A percentile compares a stretch with the other conserved stretches of the same genome.
Evolutionary conservation across 495 filamentous ascomycete genomes (phyloP).

Genomic region (Margaritispora aquatica): DNA sequence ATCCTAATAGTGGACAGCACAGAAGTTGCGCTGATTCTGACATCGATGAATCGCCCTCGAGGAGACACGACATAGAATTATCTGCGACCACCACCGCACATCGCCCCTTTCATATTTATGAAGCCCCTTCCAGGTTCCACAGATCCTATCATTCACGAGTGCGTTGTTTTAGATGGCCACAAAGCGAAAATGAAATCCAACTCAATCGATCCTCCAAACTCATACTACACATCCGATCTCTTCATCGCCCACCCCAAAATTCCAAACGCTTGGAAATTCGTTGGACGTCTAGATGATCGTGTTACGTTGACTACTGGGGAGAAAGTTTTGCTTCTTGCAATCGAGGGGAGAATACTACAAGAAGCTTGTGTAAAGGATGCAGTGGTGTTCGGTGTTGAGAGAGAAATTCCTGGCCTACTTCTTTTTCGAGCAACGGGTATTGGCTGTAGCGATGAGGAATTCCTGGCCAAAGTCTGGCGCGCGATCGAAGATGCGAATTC

Average conservation of each 20-base stretch:
- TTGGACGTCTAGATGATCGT: conserved; percentile 49
- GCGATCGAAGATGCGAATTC: conserved; percentile 38
- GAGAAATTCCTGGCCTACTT: conserved; percentile 25
- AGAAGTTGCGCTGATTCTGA: conserved; percentile 53
- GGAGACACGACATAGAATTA: conserved; percentile 40
- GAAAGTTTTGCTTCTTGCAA: conserved; percentile 51
- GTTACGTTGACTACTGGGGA: conserved; percentile 56
- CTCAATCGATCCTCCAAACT: conserved; percentile 38
- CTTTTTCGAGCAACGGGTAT: conserved; percentile 19
- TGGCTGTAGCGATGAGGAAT: conserved; percentile 24
- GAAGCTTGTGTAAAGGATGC: conserved; percentile 43
- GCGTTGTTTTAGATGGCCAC: conserved; percentile 45
- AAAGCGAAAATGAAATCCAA: conserved; percentile 46
- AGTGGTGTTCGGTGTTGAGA: conserved; percentile 39
- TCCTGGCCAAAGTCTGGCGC: conserved; percentile 33
- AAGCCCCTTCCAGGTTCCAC: conserved; percentile 33
- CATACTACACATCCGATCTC: conserved; percentile 51
- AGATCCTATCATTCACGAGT: conserved; percentile 31
- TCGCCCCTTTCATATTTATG: conserved; percentile 29
- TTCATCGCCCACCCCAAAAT: conserved; percentile 51
- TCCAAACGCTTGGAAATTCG: conserved; percentile 52
- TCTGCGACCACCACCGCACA: conserved; percentile 25
- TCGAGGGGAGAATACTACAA: conserved; percentile 50
- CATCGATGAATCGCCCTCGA: conserved; percentile 39
- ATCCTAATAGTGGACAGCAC: conserved; percentile 29